Percentiles rank a stretch among this genome's conserved stretches.
Evolutionary conservation across 1,139 yeast species (phyloP).

Genomic region (Candida albicans): DNA sequence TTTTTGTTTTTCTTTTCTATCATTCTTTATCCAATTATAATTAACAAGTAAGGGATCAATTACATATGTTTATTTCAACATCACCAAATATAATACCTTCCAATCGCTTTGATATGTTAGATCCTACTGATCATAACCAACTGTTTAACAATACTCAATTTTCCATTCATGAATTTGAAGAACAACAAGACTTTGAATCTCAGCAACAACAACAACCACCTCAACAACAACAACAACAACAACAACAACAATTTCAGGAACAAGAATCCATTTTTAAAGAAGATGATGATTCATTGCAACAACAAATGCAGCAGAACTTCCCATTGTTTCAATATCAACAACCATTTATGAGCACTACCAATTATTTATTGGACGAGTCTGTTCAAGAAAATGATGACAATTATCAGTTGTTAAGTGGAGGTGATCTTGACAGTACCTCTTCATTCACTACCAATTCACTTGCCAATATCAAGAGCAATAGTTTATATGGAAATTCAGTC

Average conservation of each 20-base stretch:
- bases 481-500: constrained; percentile 5
- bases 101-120: constrained; percentile 23
- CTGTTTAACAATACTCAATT: constrained; percentile 16
- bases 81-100: constrained; percentile 13
- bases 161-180: neutral
- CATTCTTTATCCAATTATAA: constrained; percentile 3
- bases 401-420: neutral
- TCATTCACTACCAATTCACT: neutral
- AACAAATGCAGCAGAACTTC: neutral
- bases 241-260: neutral
- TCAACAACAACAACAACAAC: constrained; percentile 2
- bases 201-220: neutral
- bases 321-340: constrained; percentile 4
- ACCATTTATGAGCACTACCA: constrained; percentile 7
- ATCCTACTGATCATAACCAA: constrained; percentile 20
- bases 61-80: constrained; percentile 14
- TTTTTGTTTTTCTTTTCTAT: neutral
- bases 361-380: constrained; percentile 12
- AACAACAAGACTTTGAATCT: neutral
- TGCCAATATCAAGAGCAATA: neutral
- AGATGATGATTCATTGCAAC: neutral
- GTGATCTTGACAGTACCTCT: neutral
- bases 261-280: neutral
- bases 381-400: constrained; percentile 6
- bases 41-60: neutral